Evolutionary conservation across 805 yeast species (phyloP).

Genomic region (Myxozyma vanderwaltii): DNA sequence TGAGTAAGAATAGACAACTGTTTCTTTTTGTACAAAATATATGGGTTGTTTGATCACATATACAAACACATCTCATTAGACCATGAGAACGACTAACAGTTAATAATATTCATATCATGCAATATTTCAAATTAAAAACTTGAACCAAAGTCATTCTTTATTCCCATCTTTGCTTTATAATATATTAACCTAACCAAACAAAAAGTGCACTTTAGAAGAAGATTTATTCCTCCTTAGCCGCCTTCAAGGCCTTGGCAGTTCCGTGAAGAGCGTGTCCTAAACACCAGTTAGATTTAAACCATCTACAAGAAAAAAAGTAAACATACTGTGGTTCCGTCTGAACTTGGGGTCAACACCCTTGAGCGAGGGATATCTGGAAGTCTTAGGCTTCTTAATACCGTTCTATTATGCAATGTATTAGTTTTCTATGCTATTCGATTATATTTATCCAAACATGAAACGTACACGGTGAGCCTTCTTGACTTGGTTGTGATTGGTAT

Average conservation of each 20-base stretch:
- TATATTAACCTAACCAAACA: not conserved
- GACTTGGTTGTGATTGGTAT: constrained; percentile 99
- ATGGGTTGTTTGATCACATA: constrained; percentile 10
- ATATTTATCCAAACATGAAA: not conserved
- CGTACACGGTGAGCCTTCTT: constrained; percentile 91
- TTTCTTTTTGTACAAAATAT: constrained; percentile 12
- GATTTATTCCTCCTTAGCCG: constrained; percentile 13
- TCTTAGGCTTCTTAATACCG: constrained; percentile 99
- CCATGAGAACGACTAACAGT: not conserved
- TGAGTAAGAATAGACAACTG: not conserved
- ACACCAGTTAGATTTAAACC: not conserved
- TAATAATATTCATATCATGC: not conserved
- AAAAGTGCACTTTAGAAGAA: constrained; percentile 10
- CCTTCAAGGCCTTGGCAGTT: constrained; percentile 78
- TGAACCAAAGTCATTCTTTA: not conserved
- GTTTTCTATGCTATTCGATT: not conserved
- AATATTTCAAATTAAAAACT: not conserved
- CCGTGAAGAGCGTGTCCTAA: constrained; percentile 85
- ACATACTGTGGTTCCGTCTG: constrained; percentile 89
- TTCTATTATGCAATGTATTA: constrained; percentile 46
- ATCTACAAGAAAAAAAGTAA: not conserved
- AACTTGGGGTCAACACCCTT: constrained; percentile 99
- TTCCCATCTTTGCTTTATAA: not conserved
- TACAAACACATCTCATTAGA: not conserved
- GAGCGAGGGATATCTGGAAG: constrained; percentile 96